Evolutionary conservation across 495 filamentous ascomycete genomes (phyloP), one percentile per base, ranked within the genome.

Genomic region (Evernia prunastri): DNA sequence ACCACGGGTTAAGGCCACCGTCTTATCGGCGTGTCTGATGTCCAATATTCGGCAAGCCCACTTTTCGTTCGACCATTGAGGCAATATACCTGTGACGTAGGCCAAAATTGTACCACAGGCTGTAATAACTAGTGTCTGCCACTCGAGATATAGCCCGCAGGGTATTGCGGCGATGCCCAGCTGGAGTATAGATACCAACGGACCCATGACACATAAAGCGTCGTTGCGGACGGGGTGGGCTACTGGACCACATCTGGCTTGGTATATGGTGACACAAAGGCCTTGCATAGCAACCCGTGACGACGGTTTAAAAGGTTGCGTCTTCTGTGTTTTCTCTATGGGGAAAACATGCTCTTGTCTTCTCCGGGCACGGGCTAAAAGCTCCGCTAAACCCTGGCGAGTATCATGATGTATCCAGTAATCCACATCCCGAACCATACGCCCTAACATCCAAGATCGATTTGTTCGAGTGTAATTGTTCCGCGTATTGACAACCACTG

Each of bases 391-490:
- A n/a, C n/a, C n/a, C n/a, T n/a, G 36, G 12, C 36, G 36, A 37
- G 18, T 51, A 7, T 51, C 54, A n/a, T n/a, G n/a, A n/a, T n/a
- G n/a, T n/a, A n/a, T n/a, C n/a, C n/a, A n/a, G n/a, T n/a, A n/a
- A n/a, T 57, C 54, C 23, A 4, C 10, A 29, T 57, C 54, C 6
- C 54, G 54, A 18, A 57, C 9, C 4, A 57, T 10, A 29, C 54
- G 54, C 31, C 9, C 54, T 5, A 57, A 23, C 8, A 57, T 20
- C 54, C 54, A 57, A 20, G 68, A 74, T 12, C 65, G 35, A 65
- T 85, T 84, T 3, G 69, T 67, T 6, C 81, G 71, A 4, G 60
- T 65, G 59, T 79, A 79, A 13, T 80, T 78, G 3, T 66, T 10
- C 17, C 25, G 4, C 4, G 9, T 67, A 68, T 81, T 83, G 70